A percentile compares a stretch with the other conserved stretches of the same genome.
phyloP scores from a whole-genome alignment of 2,329 filamentous ascomycete species.

The Trichoderma cornu-damae region DNA sequence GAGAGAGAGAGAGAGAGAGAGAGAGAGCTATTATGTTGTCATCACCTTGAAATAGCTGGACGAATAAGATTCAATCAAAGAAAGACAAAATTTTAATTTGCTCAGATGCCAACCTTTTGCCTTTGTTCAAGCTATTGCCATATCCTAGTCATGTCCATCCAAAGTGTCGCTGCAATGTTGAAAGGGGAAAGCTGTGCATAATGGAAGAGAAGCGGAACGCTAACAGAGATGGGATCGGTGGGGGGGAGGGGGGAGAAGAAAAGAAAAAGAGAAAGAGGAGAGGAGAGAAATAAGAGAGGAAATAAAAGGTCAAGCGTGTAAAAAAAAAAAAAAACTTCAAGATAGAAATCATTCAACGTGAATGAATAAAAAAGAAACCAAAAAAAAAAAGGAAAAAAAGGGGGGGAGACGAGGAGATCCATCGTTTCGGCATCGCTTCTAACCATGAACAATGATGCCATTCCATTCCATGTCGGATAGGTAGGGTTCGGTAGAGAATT shows the following conservation, averaged over 20 bases:
- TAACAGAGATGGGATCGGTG: too few species aligned
- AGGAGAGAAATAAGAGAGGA: too few species aligned
- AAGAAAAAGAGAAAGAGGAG: too few species aligned
- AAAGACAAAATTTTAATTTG: too few species aligned
- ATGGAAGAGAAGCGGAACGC: too few species aligned
- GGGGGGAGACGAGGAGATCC: neutral
- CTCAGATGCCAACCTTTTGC: neutral
- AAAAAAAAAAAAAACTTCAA: neutral
- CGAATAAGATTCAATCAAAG: neutral
- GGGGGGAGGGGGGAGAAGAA: too few species aligned
- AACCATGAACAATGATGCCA: conserved; percentile 25
- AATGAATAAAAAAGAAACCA: neutral
- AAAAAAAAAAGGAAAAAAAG: neutral
- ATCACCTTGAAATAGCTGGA: neutral
- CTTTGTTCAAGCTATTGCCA: too few species aligned
- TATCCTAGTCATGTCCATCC: too few species aligned
- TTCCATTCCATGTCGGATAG: conserved; percentile 29
- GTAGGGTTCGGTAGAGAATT: conserved; percentile 25
- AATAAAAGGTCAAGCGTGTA: neutral
- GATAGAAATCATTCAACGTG: neutral
- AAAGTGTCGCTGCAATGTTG: too few species aligned
- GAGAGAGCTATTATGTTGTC: neutral
- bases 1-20: too few species aligned
- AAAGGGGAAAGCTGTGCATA: too few species aligned
- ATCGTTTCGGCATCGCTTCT: neutral